Evolutionary conservation across 225 moss, liverwort and hornwort species (phyloP).

Genomic region (Thuidium tamariscinum): DNA sequence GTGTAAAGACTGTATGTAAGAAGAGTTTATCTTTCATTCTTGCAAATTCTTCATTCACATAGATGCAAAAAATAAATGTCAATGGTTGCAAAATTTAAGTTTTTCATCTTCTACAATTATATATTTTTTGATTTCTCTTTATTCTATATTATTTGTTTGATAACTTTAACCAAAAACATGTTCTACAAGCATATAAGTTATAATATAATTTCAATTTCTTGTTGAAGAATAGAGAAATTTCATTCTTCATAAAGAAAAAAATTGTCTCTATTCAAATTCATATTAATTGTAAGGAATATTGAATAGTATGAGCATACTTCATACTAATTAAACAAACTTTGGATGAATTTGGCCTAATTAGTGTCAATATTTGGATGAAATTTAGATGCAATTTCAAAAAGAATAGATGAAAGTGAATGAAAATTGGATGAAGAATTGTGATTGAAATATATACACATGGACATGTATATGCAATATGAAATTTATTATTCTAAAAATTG

Average conservation of each 20-base stretch:
- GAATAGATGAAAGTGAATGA: fast-evolving
- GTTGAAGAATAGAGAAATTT: too few species aligned
- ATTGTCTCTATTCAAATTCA: too few species aligned
- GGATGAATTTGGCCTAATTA: neutral
- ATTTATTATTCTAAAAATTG: neutral
- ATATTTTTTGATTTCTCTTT: neutral
- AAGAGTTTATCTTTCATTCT: neutral
- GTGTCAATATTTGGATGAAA: neutral
- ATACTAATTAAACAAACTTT: neutral
- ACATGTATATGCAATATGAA: too few species aligned
- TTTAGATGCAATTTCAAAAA: neutral
- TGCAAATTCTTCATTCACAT: neutral
- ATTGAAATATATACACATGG: too few species aligned
- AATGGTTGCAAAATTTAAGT: neutral
- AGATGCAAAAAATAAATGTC: neutral
- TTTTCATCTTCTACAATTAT: neutral
- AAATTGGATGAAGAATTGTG: neutral
- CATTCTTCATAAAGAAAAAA: too few species aligned
- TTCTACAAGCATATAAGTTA: neutral
- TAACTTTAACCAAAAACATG: neutral
- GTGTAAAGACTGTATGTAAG: neutral
- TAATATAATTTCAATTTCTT: neutral
- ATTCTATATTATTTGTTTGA: neutral
- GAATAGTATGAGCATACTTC: neutral
- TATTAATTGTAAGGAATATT: too few species aligned